Evolutionary conservation across 371 early-diverging fungal species (phyloP).

Genomic region (Apophysomyces variabilis): DNA sequence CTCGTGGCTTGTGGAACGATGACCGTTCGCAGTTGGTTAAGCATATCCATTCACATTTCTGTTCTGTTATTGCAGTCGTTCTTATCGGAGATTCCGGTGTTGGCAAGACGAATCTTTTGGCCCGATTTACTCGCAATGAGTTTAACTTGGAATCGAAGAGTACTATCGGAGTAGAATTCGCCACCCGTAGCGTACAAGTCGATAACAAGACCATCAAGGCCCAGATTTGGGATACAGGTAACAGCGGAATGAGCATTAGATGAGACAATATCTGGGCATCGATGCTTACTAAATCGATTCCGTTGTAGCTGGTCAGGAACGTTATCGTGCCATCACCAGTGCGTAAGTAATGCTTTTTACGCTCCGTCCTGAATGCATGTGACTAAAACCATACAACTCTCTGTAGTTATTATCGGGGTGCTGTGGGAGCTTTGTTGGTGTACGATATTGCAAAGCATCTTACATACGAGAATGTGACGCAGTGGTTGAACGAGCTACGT

Average conservation of each 20-base stretch:
- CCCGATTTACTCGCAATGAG: slow-evolving; percentile 97
- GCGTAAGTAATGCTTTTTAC: slow-evolving; percentile 65
- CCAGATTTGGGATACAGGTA: slow-evolving; percentile 97
- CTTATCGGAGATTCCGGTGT: slow-evolving; percentile 99
- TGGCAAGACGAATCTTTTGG: slow-evolving; percentile 99
- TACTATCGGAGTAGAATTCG: slow-evolving; percentile 99
- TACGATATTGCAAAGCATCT: slow-evolving; percentile 98
- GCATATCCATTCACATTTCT: slow-evolving; percentile 1
- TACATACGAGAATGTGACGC: slow-evolving; percentile 93
- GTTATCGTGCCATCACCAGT: slow-evolving; percentile 88
- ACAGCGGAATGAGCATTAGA: slow-evolving; percentile 9
- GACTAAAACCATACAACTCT: not conserved
- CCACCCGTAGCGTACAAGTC: slow-evolving; percentile 96
- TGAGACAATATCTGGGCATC: too few species aligned
- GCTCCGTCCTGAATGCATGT: not conserved
- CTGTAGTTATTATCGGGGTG: slow-evolving; percentile 97
- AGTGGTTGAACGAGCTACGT: slow-evolving; percentile 98
- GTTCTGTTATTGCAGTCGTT: slow-evolving; percentile 74
- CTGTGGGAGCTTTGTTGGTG: slow-evolving; percentile 99
- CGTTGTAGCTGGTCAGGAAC: slow-evolving; percentile 83
- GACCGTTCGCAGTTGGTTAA: not conserved
- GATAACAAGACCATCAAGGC: slow-evolving; percentile 98
- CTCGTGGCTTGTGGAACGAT: slow-evolving; percentile 59
- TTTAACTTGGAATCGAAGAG: slow-evolving; percentile 98
- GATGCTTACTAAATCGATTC: not conserved